Percentiles rank a stretch among this genome's conserved stretches.
These are phyloP conservation scores for Cucurbita moschata DNA, from an alignment of 306 rosid species.

Conservation along the genomic window DNA sequence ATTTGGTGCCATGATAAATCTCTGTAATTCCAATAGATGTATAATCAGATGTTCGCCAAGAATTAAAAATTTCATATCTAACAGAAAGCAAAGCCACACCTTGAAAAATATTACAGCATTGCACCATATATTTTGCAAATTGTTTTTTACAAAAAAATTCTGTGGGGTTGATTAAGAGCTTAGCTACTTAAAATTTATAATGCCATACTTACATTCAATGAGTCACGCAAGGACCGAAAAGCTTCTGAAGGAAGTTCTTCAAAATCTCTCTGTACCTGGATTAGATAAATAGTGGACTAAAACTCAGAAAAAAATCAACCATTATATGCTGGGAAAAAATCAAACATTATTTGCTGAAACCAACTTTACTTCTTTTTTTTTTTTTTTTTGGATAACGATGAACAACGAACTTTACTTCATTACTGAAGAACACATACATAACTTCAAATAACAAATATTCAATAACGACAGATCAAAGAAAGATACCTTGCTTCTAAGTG, in stretches of 20 bases:
- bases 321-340: slow-evolving; percentile 1
- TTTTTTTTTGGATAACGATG: too few species aligned
- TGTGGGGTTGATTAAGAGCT: neutral
- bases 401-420: neutral
- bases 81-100: neutral
- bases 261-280: slow-evolving; percentile 87
- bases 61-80: neutral
- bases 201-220: slow-evolving; percentile 71
- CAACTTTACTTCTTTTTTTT: too few species aligned
- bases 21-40: neutral
- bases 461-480: neutral
- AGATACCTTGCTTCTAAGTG: slow-evolving; percentile 92
- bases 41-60: neutral
- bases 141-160: neutral
- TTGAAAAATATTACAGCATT: neutral
- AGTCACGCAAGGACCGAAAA: slow-evolving; percentile 83
- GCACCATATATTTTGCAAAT: neutral
- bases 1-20: neutral
- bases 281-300: slow-evolving; percentile 11
- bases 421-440: neutral
- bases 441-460: slow-evolving; percentile 7
- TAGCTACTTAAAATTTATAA: neutral
- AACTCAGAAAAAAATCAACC: slow-evolving; percentile 16
- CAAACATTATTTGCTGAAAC: slow-evolving; percentile 3
- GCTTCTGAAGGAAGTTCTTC: slow-evolving; percentile 95